Conservation (phyloP, 176 grass and related monocot genomes). For the Puccinellia tenuiflora region DNA sequence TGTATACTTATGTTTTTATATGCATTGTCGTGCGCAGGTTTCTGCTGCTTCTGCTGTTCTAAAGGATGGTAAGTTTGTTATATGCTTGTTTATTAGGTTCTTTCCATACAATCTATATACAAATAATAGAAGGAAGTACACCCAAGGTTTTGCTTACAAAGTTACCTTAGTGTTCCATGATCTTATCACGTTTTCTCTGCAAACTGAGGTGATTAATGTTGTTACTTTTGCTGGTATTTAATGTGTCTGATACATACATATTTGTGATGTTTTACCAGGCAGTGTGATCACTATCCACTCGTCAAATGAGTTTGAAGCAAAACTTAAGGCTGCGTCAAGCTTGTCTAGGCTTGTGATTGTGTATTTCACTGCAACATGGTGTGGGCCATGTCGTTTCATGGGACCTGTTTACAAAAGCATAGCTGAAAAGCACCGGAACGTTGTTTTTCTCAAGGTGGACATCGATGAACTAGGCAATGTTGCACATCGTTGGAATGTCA, state of each 20-base stretch:
- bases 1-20: slow-evolving; percentile 7
- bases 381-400: slow-evolving; percentile 62
- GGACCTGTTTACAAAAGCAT: slow-evolving; percentile 56
- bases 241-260: not conserved
- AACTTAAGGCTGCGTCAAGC: slow-evolving; percentile 38
- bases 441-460: slow-evolving; percentile 62
- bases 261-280: slow-evolving; percentile 25
- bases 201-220: not conserved
- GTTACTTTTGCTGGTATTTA: not conserved
- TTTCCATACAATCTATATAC: not conserved
- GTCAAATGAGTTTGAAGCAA: slow-evolving; percentile 38
- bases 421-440: slow-evolving; percentile 47
- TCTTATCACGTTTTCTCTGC: not conserved
- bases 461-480: slow-evolving; percentile 47
- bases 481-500: slow-evolving; percentile 54
- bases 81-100: slow-evolving; percentile 3
- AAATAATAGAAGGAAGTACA: not conserved
- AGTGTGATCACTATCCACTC: slow-evolving; percentile 51
- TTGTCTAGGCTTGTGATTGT: slow-evolving; percentile 40
- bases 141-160: not conserved
- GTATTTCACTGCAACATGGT: slow-evolving; percentile 78
- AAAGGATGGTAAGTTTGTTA: slow-evolving; percentile 47
- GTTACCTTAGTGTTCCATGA: not conserved
- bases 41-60: slow-evolving; percentile 31
- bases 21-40: slow-evolving; percentile 20